Percentiles rank a stretch among this genome's conserved stretches.
phyloP scores from a whole-genome alignment of 805 yeast species.

The Schizosaccharomyces cryophilus region DNA sequence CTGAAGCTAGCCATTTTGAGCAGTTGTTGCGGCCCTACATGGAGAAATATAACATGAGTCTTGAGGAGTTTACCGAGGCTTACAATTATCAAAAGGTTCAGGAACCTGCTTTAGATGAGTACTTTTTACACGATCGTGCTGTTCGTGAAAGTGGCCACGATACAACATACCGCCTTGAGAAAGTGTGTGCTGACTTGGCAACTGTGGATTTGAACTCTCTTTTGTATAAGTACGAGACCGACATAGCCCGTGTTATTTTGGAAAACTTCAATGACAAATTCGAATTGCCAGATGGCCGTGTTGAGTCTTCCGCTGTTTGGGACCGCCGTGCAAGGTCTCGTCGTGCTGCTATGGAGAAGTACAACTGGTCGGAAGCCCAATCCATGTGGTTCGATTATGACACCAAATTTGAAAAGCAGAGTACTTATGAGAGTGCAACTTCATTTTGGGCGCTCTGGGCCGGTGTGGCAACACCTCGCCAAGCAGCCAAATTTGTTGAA shows the following conservation, averaged over 20 bases:
- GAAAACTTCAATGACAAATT: slow-evolving; percentile 27
- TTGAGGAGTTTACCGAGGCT: slow-evolving; percentile 38
- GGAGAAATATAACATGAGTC: slow-evolving; percentile 28
- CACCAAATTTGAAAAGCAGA: slow-evolving; percentile 27
- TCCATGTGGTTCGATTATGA: slow-evolving; percentile 73
- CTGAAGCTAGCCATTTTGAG: slow-evolving; percentile 71
- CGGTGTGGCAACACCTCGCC: slow-evolving; percentile 36
- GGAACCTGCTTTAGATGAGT: slow-evolving; percentile 71
- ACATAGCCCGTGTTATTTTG: slow-evolving; percentile 44
- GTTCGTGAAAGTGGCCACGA: slow-evolving; percentile 95
- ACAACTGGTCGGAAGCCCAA: slow-evolving; percentile 61
- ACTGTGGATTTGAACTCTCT: slow-evolving; percentile 74
- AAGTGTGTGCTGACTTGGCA: slow-evolving; percentile 67
- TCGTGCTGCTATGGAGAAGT: slow-evolving; percentile 31
- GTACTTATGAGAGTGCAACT: slow-evolving; percentile 63
- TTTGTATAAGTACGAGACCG: slow-evolving; percentile 70
- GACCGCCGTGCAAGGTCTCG: slow-evolving; percentile 28
- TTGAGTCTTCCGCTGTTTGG: slow-evolving; percentile 38
- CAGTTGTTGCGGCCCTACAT: slow-evolving; percentile 45
- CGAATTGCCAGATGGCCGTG: slow-evolving; percentile 14
- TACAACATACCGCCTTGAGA: slow-evolving; percentile 73
- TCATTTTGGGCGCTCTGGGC: slow-evolving; percentile 87
- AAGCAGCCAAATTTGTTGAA: slow-evolving; percentile 38
- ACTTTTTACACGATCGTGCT: slow-evolving; percentile 76
- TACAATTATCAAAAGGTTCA: slow-evolving; percentile 42